Evolutionary conservation across 352 stramenopile genomes (phyloP).

Genomic region (Thraustochytrium sp.): DNA sequence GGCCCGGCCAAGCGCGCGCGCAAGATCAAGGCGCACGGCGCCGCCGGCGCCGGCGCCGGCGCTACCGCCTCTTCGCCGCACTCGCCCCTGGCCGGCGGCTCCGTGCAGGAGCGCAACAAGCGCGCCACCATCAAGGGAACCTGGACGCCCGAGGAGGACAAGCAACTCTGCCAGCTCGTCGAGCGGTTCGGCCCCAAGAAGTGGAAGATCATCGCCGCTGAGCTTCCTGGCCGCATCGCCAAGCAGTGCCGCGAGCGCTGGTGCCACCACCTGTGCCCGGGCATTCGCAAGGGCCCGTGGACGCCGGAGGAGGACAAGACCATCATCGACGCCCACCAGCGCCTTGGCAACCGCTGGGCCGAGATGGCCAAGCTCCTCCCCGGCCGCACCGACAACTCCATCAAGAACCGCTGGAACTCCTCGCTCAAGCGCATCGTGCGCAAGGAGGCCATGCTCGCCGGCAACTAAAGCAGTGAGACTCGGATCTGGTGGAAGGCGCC

Average conservation of each 20-base stretch:
- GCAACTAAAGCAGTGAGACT: not conserved
- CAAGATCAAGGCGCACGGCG: not conserved
- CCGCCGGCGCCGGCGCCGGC: not conserved
- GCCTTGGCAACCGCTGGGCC: slow-evolving; percentile 77
- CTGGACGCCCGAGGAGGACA: slow-evolving; percentile 77
- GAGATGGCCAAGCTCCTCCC: slow-evolving; percentile 76
- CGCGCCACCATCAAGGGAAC: slow-evolving; percentile 61
- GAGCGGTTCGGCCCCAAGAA: slow-evolving; percentile 66
- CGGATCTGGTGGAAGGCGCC: not conserved
- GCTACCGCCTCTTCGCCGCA: not conserved
- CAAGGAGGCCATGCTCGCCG: not conserved
- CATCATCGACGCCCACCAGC: slow-evolving; percentile 71
- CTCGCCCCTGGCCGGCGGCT: not conserved
- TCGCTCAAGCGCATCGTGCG: slow-evolving; percentile 39
- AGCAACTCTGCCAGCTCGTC: slow-evolving; percentile 72
- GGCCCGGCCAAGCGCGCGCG: not conserved
- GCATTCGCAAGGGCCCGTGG: slow-evolving; percentile 86
- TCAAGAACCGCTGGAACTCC: slow-evolving; percentile 85
- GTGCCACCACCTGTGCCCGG: slow-evolving; percentile 90
- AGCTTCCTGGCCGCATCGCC: slow-evolving; percentile 62
- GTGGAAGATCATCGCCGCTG: slow-evolving; percentile 65
- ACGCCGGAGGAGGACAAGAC: slow-evolving; percentile 79
- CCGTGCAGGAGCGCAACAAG: not conserved
- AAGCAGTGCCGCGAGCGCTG: slow-evolving; percentile 94
- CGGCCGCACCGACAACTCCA: slow-evolving; percentile 74